Evolutionary conservation across 768 basidiomycete genomes (phyloP).

Genomic region (Mycena vitilis): DNA sequence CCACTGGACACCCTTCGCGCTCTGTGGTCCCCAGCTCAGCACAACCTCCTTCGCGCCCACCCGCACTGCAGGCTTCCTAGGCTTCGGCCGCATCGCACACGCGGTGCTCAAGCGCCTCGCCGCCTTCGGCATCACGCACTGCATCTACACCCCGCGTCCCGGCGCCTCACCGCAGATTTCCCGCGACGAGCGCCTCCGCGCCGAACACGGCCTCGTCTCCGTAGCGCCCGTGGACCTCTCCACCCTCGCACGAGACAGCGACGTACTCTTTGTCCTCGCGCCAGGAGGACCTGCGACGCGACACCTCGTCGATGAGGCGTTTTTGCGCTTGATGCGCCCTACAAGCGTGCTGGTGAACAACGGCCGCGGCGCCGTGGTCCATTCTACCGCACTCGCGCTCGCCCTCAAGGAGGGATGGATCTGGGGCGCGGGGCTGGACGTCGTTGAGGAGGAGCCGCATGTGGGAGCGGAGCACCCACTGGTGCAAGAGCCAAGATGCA

Average conservation of each 20-base stretch:
- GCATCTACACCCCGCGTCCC: slow-evolving; percentile 71
- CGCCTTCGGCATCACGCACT: slow-evolving; percentile 83
- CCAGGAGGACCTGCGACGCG: slow-evolving; percentile 80
- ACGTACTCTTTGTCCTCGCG: slow-evolving; percentile 87
- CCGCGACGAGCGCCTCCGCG: slow-evolving; percentile 49
- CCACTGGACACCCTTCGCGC: slow-evolving; percentile 84
- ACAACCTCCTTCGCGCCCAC: slow-evolving; percentile 58
- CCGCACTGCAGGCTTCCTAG: slow-evolving; percentile 89
- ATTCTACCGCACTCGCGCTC: slow-evolving; percentile 91
- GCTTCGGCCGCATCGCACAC: slow-evolving; percentile 71
- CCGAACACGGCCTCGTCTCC: slow-evolving; percentile 42
- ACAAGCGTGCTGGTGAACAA: slow-evolving; percentile 88
- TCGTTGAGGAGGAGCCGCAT: slow-evolving; percentile 93
- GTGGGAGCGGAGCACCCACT: slow-evolving; percentile 81
- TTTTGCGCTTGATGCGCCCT: slow-evolving; percentile 87
- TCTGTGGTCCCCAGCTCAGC: slow-evolving; percentile 89
- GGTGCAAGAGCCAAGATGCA: slow-evolving; percentile 80
- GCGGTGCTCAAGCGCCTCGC: slow-evolving; percentile 77
- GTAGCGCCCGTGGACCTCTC: slow-evolving; percentile 72
- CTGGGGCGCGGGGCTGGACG: slow-evolving; percentile 93
- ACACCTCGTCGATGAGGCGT: slow-evolving; percentile 76
- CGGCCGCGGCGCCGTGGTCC: slow-evolving; percentile 88
- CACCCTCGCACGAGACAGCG: slow-evolving; percentile 79
- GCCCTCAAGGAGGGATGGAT: slow-evolving; percentile 84
- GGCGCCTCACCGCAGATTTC: slow-evolving; percentile 51